Base-by-base conservation (phyloP, 208 protist genomes). In the Angomonas ambiguus region DNA sequence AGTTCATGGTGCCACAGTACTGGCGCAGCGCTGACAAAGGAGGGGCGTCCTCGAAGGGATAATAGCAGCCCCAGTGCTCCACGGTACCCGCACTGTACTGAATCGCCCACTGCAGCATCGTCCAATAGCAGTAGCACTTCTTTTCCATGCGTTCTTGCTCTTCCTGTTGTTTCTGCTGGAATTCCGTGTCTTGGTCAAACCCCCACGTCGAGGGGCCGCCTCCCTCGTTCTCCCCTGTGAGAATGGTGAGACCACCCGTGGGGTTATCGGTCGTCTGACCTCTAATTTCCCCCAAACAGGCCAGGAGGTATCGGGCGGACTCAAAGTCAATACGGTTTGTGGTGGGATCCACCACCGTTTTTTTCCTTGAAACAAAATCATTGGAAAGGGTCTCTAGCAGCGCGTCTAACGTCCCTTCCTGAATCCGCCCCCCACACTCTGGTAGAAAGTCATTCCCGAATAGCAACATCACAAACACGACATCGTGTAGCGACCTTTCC, bases 401-500 rank as follows among this genome's bases (percentile, higher is more conserved):
- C 25, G 76, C 70, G 69, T 98, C 97, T 10, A 99, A 76, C 20
- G 93, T 97, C 61, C 94, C 93, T 51, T 98, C 87, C 51, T 88
- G 73, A 48, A 99, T 99, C 59, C 83, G 83, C 22, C 98, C 89
- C 3, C 99, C 79, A 24, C 91, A 74, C 2, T 97, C 94, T 2
- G 98, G 98, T 31, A 99, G 75, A 70, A 99, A 99, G 79, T 99
- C 98, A 78, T 99, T 99, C 28, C 98, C 98, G 66, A 97, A 97
- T 63, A 99, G 93, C 55, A 99, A 97, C 74, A 97, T 88, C 5
- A 99, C 75, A 62, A 99, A 98, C 6, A 99, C 89, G 32, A 98
- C 98, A 76, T 99, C 98, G 76, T 99, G 97, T 41, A 93, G 62
- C 0, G 84, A 67, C 24, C 69, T 69, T 73, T 94, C 87, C 59